Percentiles rank a stretch among this genome's conserved stretches.
phyloP scores from a whole-genome alignment of 2,329 filamentous ascomycete genomes.

The Aureobasidium namibiae region DNA sequence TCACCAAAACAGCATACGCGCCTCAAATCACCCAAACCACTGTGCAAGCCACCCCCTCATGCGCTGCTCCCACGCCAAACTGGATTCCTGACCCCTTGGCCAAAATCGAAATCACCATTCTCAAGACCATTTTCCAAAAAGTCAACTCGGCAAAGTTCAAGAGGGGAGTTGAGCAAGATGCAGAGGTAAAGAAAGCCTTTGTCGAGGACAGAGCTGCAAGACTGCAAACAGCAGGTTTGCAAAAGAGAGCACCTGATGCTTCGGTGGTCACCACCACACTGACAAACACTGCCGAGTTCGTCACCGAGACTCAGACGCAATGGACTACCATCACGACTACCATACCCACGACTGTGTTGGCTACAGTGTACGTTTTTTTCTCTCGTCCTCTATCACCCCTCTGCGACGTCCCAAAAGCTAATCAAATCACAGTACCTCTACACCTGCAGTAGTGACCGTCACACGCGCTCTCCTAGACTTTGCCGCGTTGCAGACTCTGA shows the following conservation, averaged over 20 bases:
- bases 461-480: conserved; percentile 1
- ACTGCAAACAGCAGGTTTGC: neutral
- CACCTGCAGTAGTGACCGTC: neutral
- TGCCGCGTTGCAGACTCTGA: neutral
- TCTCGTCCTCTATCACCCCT: neutral
- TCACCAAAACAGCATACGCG: neutral
- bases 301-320: neutral
- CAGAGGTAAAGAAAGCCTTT: neutral
- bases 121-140: neutral
- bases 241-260: neutral
- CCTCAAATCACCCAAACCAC: neutral
- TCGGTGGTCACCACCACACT: neutral
- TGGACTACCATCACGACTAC: neutral
- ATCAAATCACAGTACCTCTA: neutral
- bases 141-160: neutral
- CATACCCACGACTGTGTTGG: neutral
- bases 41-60: neutral
- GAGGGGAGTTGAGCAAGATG: neutral
- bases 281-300: neutral
- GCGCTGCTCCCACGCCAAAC: neutral
- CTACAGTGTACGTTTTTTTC: neutral
- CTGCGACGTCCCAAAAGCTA: neutral
- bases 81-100: neutral
- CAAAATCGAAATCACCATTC: neutral
- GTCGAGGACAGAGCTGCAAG: neutral